A percentile compares a stretch with the other conserved stretches of the same genome.
These are phyloP conservation scores for Saccharum hybrid DNA, from an alignment of 202 grass and related monocot genomes.

Conservation along the genomic window DNA sequence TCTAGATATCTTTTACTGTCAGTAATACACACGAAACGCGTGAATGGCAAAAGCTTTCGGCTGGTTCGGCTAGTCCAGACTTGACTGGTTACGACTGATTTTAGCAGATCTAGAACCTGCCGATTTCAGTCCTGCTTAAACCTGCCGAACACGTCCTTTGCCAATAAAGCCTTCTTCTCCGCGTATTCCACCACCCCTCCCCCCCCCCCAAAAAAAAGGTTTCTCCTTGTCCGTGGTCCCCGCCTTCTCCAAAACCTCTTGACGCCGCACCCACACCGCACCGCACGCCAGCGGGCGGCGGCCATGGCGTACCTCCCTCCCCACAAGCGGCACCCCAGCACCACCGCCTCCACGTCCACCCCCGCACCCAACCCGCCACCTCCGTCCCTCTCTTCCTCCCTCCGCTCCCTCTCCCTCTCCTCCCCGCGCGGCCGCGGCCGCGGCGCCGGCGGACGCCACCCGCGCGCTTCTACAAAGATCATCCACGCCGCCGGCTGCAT, in stretches of 20 bases:
- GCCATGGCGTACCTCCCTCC: slow-evolving; percentile 84
- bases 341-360: slow-evolving; percentile 27
- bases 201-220: too few relatives aligned
- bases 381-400: slow-evolving; percentile 48
- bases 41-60: too few relatives aligned
- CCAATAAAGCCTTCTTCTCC: background rate
- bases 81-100: too few relatives aligned
- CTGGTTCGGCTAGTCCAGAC: too few relatives aligned
- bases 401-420: slow-evolving; percentile 42
- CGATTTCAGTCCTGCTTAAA: too few relatives aligned
- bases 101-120: too few relatives aligned
- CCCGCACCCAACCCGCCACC: slow-evolving; percentile 37
- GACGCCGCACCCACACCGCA: background rate
- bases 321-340: slow-evolving; percentile 65
- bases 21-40: too few relatives aligned
- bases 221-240: background rate
- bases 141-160: too few relatives aligned
- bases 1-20: too few relatives aligned
- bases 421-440: slow-evolving; percentile 29
- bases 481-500: slow-evolving; percentile 48
- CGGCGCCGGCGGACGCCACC: background rate
- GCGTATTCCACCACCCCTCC: too few relatives aligned
- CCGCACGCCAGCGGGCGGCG: background rate
- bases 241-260: slow-evolving; percentile 16
- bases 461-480: slow-evolving; percentile 44